Base-by-base conservation (phyloP, 805 yeast genomes). In the Cyberlindnera euphorbiae region DNA sequence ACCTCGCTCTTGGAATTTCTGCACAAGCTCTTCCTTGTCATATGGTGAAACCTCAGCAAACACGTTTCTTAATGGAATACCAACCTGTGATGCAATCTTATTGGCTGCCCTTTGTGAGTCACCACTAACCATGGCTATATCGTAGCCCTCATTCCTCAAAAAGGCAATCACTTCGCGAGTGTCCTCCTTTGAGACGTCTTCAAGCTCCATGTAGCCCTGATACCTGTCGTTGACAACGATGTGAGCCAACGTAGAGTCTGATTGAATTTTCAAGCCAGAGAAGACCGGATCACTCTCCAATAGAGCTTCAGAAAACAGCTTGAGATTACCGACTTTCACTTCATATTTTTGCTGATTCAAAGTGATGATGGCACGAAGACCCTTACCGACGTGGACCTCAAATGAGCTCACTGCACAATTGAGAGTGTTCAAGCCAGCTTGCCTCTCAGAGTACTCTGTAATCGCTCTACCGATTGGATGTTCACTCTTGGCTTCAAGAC, bases 401-500 rank as follows among this genome's bases (percentile, higher is more conserved):
- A 58, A 55, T 2, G 48, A 39, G 0, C 39, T 12, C 10, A 59
- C 50, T 4, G 30, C 17, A 5, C 34, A 29, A 16, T 33, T 17
- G 13, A 34, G 30, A 7, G 19, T 26, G 11, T 38, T 43, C 5
- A 36, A 23, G 6, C 40, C 45, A 17, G 38, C 29, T 6, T 31
- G 35, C 5, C 29, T 24, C 25, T 52, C 47, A 28, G 71, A 62
- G 45, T 58, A 58, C 10, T 56, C 60, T 0, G 69, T 65, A 23
- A 93, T 69, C 1, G 96, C 88, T 42, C 64, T 71, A 5, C 89
- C 96, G 28, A 85, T 73, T 1, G 97, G 97, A 59, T 93, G 98
- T 58, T 88, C 96, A 42, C 89, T 81, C 33, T 71, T 69, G 6
- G 58, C 45, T 58, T 93, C 97, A 8, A 79, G 59, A 0, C 77